A percentile compares a stretch with the other conserved stretches of the same genome.
Conservation (phyloP, 2,329 filamentous ascomycete genomes). For the Ophiostoma angusticollis region DNA sequence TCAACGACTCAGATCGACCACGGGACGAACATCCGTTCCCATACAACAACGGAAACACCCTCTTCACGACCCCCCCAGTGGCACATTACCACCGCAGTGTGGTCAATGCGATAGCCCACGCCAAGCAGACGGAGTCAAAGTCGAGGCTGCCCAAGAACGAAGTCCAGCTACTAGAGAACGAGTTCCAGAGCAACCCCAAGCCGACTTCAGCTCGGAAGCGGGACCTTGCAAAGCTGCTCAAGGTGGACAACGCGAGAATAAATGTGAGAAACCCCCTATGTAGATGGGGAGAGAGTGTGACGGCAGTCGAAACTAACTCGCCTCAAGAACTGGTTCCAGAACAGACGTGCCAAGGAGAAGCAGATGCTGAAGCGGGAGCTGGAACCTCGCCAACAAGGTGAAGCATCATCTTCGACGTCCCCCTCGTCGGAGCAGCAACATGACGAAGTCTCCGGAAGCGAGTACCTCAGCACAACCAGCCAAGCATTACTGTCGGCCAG, state of each 20-base stretch:
- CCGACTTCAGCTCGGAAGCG: conserved; percentile 50
- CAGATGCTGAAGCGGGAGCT: conserved; percentile 43
- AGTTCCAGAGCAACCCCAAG: conserved; percentile 53
- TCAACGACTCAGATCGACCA: conserved; percentile 1
- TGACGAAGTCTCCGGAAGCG: conserved; percentile 16
- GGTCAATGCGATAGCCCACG: conserved; percentile 10
- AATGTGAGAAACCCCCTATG: no score
- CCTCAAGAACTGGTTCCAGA: conserved; percentile 52
- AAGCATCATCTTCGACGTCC: conserved; percentile 24
- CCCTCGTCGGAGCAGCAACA: conserved; percentile 20
- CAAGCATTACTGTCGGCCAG: conserved; percentile 23
- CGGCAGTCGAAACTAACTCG: no score
- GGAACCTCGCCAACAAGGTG: conserved; percentile 30
- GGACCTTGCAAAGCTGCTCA: conserved; percentile 46
- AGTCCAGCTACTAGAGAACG: conserved; percentile 44
- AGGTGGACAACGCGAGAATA: conserved; percentile 50
- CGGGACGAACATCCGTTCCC: conserved; percentile 7
- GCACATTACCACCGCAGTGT: conserved; percentile 14
- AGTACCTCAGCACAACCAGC: conserved; percentile 22
- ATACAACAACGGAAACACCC: conserved; percentile 8
- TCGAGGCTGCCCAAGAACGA: conserved; percentile 45
- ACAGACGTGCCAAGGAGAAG: conserved; percentile 51
- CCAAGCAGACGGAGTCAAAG: conserved; percentile 31
- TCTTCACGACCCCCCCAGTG: conserved; percentile 7
- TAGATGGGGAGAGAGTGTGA: no score